A percentile compares a stretch with the other conserved stretches of the same genome.
Conservation (phyloP, 2,329 filamentous ascomycete species). For the Sporothrix pallida region DNA sequence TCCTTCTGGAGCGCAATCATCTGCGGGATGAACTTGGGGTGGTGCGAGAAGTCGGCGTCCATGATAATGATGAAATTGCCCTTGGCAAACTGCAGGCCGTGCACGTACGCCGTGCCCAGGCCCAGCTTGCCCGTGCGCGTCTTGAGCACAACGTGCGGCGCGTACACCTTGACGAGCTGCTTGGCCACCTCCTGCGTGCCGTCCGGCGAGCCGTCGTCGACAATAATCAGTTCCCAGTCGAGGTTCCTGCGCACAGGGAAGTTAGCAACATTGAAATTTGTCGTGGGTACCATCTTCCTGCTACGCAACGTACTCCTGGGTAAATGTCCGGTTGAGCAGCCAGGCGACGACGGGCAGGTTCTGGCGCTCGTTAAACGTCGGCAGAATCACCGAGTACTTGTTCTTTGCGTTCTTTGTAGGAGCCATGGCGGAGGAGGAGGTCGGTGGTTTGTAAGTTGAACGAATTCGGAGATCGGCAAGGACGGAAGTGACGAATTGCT, state of each 20-base stretch:
- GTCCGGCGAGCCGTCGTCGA: conserved; percentile 97
- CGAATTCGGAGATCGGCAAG: not conserved
- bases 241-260: conserved; percentile 62
- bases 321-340: conserved; percentile 91
- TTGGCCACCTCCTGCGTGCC: conserved; percentile 89
- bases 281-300: too few species aligned
- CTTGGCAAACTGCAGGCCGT: conserved; percentile 85
- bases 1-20: conserved; percentile 84
- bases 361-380: conserved; percentile 97
- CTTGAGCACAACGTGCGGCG: conserved; percentile 79
- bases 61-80: conserved; percentile 99
- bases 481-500: not conserved
- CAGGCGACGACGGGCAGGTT: conserved; percentile 96
- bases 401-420: conserved; percentile 54
- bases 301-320: conserved; percentile 70
- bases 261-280: too few species aligned
- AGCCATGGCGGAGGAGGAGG: conserved; percentile 51
- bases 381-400: conserved; percentile 97
- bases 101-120: conserved; percentile 95
- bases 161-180: conserved; percentile 87
- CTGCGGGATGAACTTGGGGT: conserved; percentile 96
- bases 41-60: conserved; percentile 99
- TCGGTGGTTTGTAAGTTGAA: too few species aligned
- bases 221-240: conserved; percentile 96
- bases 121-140: conserved; percentile 92